Percentiles rank a stretch among this genome's conserved stretches.
Conservation (phyloP, 306 rosid species). For the Mucuna pruriens region DNA sequence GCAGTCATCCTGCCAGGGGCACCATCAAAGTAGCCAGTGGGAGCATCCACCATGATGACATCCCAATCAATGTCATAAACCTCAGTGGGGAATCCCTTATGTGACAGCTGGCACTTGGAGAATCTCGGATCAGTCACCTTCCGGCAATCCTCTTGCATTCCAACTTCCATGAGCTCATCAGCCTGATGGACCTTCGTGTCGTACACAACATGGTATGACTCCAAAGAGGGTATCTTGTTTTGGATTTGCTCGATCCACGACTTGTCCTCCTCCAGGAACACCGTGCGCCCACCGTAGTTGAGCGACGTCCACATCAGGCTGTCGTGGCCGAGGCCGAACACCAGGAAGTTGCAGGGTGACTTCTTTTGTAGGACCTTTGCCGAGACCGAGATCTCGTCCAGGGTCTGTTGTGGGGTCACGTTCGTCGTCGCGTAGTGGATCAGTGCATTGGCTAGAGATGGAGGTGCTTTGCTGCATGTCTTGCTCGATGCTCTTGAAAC, state of each 20-base stretch:
- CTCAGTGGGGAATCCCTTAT: slow-evolving; percentile 70
- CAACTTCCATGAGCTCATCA: slow-evolving; percentile 56
- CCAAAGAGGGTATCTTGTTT: slow-evolving; percentile 55
- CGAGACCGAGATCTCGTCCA: slow-evolving; percentile 74
- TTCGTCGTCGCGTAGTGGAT: slow-evolving; percentile 87
- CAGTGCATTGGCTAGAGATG: slow-evolving; percentile 70
- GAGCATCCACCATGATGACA: slow-evolving; percentile 96
- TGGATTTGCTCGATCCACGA: slow-evolving; percentile 74
- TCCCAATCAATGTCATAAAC: slow-evolving; percentile 88
- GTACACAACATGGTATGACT: slow-evolving; percentile 73
- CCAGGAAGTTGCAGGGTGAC: slow-evolving; percentile 89
- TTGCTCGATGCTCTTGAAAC: no score
- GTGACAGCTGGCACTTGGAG: slow-evolving; percentile 68
- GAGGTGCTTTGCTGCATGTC: slow-evolving; percentile 78
- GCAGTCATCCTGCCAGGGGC: slow-evolving; percentile 97
- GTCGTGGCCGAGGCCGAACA: slow-evolving; percentile 88
- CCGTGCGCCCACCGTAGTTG: slow-evolving; percentile 86
- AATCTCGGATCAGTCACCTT: slow-evolving; percentile 71
- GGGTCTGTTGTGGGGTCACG: slow-evolving; percentile 90
- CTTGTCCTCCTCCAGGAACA: slow-evolving; percentile 85
- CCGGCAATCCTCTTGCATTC: slow-evolving; percentile 58
- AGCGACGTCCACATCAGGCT: slow-evolving; percentile 93
- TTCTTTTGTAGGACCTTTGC: slow-evolving; percentile 59
- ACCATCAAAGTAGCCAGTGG: slow-evolving; percentile 72
- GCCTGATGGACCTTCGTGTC: slow-evolving; percentile 79